Evolutionary conservation across 192 early-diverging fungal genomes (phyloP), one percentile per base, ranked within the genome.

Genomic region (Podila horticola): DNA sequence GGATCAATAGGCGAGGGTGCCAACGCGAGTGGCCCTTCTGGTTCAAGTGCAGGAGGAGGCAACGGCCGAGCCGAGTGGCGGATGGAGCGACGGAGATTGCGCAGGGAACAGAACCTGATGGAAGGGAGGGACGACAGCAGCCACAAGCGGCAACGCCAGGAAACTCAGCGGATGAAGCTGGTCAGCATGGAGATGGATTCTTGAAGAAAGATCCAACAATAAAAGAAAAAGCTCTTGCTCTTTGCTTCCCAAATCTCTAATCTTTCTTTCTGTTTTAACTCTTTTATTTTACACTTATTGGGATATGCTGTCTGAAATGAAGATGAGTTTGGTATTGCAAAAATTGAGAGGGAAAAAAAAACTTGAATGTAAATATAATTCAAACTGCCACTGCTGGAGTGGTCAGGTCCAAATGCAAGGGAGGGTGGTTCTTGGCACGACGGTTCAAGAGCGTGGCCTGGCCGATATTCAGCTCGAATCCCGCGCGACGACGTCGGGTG

Each of bases 401-500:
- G n/a, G 64, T 31, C 62, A 20, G 36, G 19, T 41, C 13, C 62
- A 64, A 11, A 1, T 26, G 30, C 26, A 51, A 57, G 20, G 68
- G 48, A 12, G 58, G 45, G 1, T 60, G 33, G 29, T 79, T 58
- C 64, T 83, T 85, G 22, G 72, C 71, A 15, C 84, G 60, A 60
- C 84, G 76, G 31, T 75, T 76, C 36, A 85, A 41, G 7, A 85
- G 62, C 11, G 84, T 85, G 11, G 84, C 84, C 15, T 74, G 72
- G 49, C 79, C 71, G 20, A 85, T 67, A 36, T 79, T 83, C 41
- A 85, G 33, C 31, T 83, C 79, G 22, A 85, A 85, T 0, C 67
- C 84, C 5, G 52, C 67, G 15, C 74, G 67, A 49, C 71, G 64
- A 22, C 70, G 69, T 20, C 76, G 51, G 31, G 50, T 77, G 29